These are phyloP conservation scores for Tolypocladium capitatum DNA, from an alignment of 2,329 filamentous ascomycete species.

Conservation along the genomic window DNA sequence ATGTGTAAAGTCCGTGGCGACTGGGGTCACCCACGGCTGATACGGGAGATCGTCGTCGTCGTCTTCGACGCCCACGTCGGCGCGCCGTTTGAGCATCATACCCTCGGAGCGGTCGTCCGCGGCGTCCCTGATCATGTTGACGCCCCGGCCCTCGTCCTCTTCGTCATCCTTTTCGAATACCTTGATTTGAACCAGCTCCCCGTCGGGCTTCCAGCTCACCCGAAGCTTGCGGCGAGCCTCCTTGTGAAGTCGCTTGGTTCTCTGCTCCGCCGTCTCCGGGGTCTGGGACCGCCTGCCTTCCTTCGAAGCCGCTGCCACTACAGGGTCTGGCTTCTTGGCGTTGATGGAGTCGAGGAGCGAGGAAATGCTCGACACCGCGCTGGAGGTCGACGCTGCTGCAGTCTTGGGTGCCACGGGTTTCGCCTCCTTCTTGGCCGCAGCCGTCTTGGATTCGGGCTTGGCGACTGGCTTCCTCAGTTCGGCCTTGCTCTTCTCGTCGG, in stretches of 20 bases:
- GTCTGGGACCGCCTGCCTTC: conserved; percentile 34
- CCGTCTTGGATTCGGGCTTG: conserved; percentile 8
- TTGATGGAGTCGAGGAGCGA: conserved; percentile 39
- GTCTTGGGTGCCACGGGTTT: conserved; percentile 17
- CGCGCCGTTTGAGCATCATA: conserved; percentile 49
- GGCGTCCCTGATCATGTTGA: conserved; percentile 58
- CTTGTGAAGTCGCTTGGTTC: conserved; percentile 54
- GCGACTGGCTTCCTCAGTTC: conserved; percentile 12
- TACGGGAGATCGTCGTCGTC: conserved; percentile 45
- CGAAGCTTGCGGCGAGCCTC: conserved; percentile 57
- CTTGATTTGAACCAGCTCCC: conserved; percentile 51
- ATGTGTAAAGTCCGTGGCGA: conserved; percentile 30
- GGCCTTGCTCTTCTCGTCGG: conserved; percentile 18
- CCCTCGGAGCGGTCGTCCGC: conserved; percentile 62
- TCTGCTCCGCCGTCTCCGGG: conserved; percentile 55
- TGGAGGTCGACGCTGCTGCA: conserved; percentile 16
- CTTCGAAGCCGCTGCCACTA: conserved; percentile 33
- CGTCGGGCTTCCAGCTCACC: conserved; percentile 58
- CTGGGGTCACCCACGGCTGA: conserved; percentile 37
- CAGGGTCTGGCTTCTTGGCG: conserved; percentile 24
- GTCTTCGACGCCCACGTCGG: conserved; percentile 35
- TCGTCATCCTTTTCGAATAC: conserved; percentile 60
- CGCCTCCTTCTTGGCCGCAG: conserved; percentile 14
- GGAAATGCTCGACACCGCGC: conserved; percentile 35
- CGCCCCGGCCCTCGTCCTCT: conserved; percentile 55